These are phyloP conservation scores for Licmophora abbreviata DNA, from an alignment of 108 stramenopile species.

Conservation along the genomic window DNA sequence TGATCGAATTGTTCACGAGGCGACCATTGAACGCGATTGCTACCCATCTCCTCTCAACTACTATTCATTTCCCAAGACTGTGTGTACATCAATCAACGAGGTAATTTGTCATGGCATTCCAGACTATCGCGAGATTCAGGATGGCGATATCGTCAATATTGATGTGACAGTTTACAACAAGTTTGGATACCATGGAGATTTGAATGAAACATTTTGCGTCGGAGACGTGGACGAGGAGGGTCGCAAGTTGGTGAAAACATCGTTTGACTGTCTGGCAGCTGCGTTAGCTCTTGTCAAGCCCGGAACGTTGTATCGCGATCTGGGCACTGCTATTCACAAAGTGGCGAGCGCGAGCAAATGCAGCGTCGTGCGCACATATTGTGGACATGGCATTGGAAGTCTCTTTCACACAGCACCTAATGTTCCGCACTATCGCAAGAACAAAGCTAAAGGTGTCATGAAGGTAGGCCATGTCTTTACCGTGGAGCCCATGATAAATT, in stretches of 20 bases:
- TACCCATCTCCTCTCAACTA: constrained; percentile 99
- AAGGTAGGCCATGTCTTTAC: constrained; percentile 97
- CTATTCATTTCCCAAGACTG: constrained; percentile 93
- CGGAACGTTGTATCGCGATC: constrained; percentile 80
- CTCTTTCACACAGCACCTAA: constrained; percentile 89
- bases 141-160: constrained; percentile 98
- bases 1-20: constrained; percentile 92
- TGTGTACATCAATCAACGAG: constrained; percentile 98
- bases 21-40: constrained; percentile 79
- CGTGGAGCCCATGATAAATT: constrained; percentile 99
- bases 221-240: constrained; percentile 88
- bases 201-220: constrained; percentile 93
- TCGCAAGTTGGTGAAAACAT: constrained; percentile 58
- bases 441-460: constrained; percentile 88
- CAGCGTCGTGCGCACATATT: constrained; percentile 81
- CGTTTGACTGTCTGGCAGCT: constrained; percentile 67
- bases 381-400: constrained; percentile 96
- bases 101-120: constrained; percentile 94
- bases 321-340: constrained; percentile 87
- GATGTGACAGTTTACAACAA: constrained; percentile 90
- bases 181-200: constrained; percentile 96
- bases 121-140: constrained; percentile 82
- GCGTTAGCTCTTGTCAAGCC: constrained; percentile 78
- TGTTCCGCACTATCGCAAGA: constrained; percentile 94
- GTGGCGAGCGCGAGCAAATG: constrained; percentile 57